Percentiles rank a stretch among this genome's conserved stretches.
Evolutionary conservation across 2,329 filamentous ascomycete species (phyloP).

Genomic region (Colletotrichum sublineola): DNA sequence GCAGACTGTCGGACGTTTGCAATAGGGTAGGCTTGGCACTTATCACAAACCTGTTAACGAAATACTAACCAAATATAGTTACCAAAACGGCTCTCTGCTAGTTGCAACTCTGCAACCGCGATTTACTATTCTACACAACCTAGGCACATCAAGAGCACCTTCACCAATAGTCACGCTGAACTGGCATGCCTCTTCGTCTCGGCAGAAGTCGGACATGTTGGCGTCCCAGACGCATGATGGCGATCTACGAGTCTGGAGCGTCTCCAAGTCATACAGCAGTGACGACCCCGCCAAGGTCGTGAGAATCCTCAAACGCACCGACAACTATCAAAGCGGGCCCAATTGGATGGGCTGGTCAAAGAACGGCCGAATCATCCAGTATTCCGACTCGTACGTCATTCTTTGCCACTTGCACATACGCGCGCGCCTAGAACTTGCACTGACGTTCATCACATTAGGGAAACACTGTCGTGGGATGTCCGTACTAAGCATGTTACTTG

Average conservation of each 20-base stretch:
- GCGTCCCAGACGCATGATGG: constrained; percentile 93
- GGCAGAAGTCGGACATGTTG: constrained; percentile 98
- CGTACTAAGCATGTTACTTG: constrained; percentile 96
- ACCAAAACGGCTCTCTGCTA: constrained; percentile 93
- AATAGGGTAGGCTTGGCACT: constrained; percentile 78
- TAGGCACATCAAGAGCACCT: constrained; percentile 85
- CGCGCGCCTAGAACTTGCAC: constrained; percentile 60
- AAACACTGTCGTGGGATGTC: constrained; percentile 97
- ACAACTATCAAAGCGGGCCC: constrained; percentile 78
- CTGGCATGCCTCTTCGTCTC: constrained; percentile 96
- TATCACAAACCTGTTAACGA: not conserved
- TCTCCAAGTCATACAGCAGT: constrained; percentile 81
- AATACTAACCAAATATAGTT: constrained; percentile 65
- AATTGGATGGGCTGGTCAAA: constrained; percentile 99
- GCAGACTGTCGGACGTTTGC: constrained; percentile 94
- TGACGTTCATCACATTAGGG: constrained; percentile 63
- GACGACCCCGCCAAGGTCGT: constrained; percentile 89
- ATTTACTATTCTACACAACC: constrained; percentile 93
- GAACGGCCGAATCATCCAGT: constrained; percentile 95
- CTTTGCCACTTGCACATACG: constrained; percentile 51
- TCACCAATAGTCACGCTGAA: constrained; percentile 89
- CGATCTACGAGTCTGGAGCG: constrained; percentile 95
- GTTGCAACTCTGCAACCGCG: constrained; percentile 90
- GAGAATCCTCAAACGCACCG: constrained; percentile 83
- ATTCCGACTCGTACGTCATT: constrained; percentile 79